Conservation (phyloP, 1,139 yeast genomes). For the Saccharomycopsis hybrid region DNA sequence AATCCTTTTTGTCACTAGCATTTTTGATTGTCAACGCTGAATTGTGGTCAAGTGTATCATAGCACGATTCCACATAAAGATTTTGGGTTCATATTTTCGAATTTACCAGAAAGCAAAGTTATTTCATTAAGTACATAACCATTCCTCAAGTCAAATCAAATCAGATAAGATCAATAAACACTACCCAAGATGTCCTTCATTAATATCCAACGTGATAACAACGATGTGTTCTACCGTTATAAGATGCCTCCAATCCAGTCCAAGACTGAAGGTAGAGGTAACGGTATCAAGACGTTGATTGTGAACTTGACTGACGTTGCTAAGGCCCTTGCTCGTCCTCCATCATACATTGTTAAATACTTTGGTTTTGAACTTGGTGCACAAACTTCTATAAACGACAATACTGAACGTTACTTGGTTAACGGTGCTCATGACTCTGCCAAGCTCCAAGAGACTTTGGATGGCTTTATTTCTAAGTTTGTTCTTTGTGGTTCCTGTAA, state of each 20-base stretch:
- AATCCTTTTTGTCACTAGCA: too few species aligned
- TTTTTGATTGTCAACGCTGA: too few species aligned
- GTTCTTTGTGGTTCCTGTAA: conserved; percentile 93
- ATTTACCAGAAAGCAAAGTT: too few species aligned
- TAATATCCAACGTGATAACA: conserved; percentile 94
- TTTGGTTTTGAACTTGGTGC: conserved; percentile 98
- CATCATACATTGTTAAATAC: conserved; percentile 84
- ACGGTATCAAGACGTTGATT: conserved; percentile 96
- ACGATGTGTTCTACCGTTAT: conserved; percentile 98
- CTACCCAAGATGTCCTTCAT: conserved; percentile 84
- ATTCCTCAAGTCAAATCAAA: too few species aligned
- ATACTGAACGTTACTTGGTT: conserved; percentile 80
- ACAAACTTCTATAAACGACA: conserved; percentile 76
- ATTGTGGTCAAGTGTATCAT: too few species aligned
- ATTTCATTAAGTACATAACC: too few species aligned
- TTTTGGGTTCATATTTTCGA: too few species aligned
- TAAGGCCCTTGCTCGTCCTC: conserved; percentile 89
- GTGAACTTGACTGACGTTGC: conserved; percentile 90
- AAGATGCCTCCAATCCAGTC: conserved; percentile 98
- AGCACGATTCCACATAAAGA: too few species aligned
- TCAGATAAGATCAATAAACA: too few species aligned
- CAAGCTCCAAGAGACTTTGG: conserved; percentile 89
- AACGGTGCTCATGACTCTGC: conserved; percentile 92
- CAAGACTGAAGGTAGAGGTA: conserved; percentile 98
- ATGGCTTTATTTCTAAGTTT: conserved; percentile 87